phyloP scores from a whole-genome alignment of 1,284 basidiomycete genomes.

The Takashimella koratensis region DNA sequence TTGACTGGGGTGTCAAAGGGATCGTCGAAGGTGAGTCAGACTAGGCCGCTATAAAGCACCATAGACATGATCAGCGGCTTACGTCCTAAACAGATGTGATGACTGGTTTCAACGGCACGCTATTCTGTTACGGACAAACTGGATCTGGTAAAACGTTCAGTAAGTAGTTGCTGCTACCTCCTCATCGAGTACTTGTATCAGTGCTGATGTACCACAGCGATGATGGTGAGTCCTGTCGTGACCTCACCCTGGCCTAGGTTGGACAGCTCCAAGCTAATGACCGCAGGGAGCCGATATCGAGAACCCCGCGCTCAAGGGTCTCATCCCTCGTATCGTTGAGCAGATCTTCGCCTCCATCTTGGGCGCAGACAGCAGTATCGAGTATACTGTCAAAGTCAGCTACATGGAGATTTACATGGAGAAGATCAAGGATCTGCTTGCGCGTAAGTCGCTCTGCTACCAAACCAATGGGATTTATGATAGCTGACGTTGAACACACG shows the following conservation, averaged over 20 bases:
- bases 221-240: slow-evolving; percentile 67
- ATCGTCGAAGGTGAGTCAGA: slow-evolving; percentile 46
- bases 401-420: slow-evolving; percentile 99
- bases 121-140: slow-evolving; percentile 99
- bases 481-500: slow-evolving; percentile 5
- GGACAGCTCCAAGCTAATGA: too few species aligned
- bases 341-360: slow-evolving; percentile 99
- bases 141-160: slow-evolving; percentile 91
- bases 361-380: slow-evolving; percentile 87
- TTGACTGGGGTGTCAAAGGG: slow-evolving; percentile 97
- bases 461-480: not conserved
- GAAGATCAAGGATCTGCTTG: slow-evolving; percentile 89
- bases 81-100: slow-evolving; percentile 82
- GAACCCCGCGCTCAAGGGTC: slow-evolving; percentile 82
- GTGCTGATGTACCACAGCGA: slow-evolving; percentile 51
- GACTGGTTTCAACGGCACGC: slow-evolving; percentile 96
- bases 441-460: slow-evolving; percentile 63
- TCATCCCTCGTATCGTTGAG: slow-evolving; percentile 97
- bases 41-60: not conserved
- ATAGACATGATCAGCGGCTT: slow-evolving; percentile 2
- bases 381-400: slow-evolving; percentile 98
- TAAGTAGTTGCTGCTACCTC: too few species aligned
- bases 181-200: too few species aligned
- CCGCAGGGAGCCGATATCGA: slow-evolving; percentile 92
- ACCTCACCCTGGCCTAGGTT: not conserved